phyloP scores from a whole-genome alignment of 2,329 filamentous ascomycete genomes.

The Cadophora malorum region DNA sequence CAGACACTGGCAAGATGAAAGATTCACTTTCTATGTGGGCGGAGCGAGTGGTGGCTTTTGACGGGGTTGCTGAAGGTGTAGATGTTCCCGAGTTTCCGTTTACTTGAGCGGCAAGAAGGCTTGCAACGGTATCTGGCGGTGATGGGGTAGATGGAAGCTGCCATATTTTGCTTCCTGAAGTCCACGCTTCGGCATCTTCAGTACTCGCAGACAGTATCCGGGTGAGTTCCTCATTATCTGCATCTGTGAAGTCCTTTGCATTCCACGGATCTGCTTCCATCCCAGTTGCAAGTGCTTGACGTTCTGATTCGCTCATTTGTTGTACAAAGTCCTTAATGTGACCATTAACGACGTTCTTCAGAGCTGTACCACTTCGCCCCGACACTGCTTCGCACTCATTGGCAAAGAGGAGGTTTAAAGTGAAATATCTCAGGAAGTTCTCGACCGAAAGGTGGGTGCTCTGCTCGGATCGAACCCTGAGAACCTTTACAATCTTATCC shows the following conservation, averaged over 20 bases:
- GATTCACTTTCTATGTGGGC: constrained; percentile 84
- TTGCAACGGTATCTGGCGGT: constrained; percentile 26
- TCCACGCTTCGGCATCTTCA: constrained; percentile 72
- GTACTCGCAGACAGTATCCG: constrained; percentile 74
- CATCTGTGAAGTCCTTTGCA: constrained; percentile 74
- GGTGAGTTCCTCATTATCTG: constrained; percentile 64
- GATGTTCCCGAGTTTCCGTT: constrained; percentile 50
- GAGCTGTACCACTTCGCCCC: constrained; percentile 73
- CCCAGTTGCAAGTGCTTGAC: constrained; percentile 74
- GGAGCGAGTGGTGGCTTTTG: constrained; percentile 69
- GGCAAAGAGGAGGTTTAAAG: constrained; percentile 80
- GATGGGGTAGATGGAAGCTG: constrained; percentile 42
- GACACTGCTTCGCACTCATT: constrained; percentile 88
- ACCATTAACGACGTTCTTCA: constrained; percentile 80
- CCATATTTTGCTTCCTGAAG: constrained; percentile 60
- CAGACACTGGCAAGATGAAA: constrained; percentile 86
- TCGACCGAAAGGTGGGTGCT: constrained; percentile 70
- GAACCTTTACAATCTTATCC: constrained; percentile 75
- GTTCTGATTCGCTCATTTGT: constrained; percentile 72
- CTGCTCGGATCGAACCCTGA: constrained; percentile 79
- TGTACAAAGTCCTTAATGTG: constrained; percentile 85
- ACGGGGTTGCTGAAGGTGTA: constrained; percentile 27
- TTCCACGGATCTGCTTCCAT: constrained; percentile 86
- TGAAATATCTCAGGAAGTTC: constrained; percentile 82
- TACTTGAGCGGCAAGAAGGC: constrained; percentile 26